phyloP scores from a whole-genome alignment of 2,329 filamentous ascomycete genomes.

The Aspergillus tubingensis region DNA sequence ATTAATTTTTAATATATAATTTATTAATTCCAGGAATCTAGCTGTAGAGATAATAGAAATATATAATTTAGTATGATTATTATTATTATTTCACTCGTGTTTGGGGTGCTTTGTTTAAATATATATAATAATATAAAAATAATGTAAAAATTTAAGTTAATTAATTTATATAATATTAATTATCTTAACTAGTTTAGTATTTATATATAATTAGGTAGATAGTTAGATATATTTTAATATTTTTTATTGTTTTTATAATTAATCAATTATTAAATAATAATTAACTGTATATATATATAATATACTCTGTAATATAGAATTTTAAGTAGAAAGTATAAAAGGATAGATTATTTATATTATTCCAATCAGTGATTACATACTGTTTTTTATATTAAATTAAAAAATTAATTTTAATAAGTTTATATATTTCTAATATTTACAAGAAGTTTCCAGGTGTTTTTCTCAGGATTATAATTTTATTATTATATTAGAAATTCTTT shows the following conservation, averaged over 20 bases:
- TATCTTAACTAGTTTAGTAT: no score
- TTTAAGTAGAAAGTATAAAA: not conserved
- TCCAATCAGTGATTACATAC: not conserved
- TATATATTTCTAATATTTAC: not conserved
- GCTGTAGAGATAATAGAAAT: fast-evolving
- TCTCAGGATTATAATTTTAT: not conserved
- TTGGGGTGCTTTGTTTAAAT: no score
- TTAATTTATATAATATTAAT: no score
- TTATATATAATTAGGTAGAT: no score
- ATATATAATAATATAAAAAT: no score
- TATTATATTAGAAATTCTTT: no score
- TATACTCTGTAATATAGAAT: not conserved
- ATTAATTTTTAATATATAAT: no score
- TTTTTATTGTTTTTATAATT: no score
- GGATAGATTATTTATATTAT: not conserved
- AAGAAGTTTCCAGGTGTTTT: not conserved
- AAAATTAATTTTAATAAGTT: not conserved
- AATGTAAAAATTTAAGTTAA: not conserved
- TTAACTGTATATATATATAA: not conserved
- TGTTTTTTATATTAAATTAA: not conserved
- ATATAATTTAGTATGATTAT: no score
- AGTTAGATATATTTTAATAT: no score
- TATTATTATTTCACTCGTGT: no score
- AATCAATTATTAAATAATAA: not conserved
- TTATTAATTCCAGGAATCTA: no score